Evolutionary conservation across 1,284 basidiomycete genomes (phyloP).

Genomic region (Ceratobasidium sp.): DNA sequence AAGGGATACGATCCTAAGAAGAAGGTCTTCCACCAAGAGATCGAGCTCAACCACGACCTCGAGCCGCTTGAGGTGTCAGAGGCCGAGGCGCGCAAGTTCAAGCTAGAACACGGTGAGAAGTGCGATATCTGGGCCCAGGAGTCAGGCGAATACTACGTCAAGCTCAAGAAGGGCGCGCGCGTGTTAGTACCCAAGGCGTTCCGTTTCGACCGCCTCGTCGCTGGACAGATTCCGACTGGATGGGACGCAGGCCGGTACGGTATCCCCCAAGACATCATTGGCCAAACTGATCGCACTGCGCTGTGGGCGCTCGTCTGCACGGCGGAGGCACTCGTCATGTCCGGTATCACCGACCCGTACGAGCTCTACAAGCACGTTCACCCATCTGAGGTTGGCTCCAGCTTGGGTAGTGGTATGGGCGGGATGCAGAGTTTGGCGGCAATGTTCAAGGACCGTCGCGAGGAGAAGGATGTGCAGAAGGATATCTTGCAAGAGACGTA

Average conservation of each 20-base stretch:
- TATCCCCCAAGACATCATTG: slow-evolving; percentile 96
- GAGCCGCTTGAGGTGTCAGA: slow-evolving; percentile 94
- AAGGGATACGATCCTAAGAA: slow-evolving; percentile 96
- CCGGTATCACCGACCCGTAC: slow-evolving; percentile 97
- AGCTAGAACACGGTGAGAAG: slow-evolving; percentile 94
- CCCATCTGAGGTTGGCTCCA: slow-evolving; percentile 92
- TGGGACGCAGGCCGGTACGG: slow-evolving; percentile 97
- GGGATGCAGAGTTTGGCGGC: slow-evolving; percentile 85
- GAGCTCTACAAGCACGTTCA: slow-evolving; percentile 97
- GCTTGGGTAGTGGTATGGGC: slow-evolving; percentile 96
- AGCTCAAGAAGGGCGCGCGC: slow-evolving; percentile 98
- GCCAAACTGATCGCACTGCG: slow-evolving; percentile 92
- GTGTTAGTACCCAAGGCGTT: slow-evolving; percentile 94
- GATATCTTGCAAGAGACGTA: slow-evolving; percentile 98
- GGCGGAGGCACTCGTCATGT: slow-evolving; percentile 94
- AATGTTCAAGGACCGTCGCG: slow-evolving; percentile 99
- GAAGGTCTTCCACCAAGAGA: slow-evolving; percentile 96
- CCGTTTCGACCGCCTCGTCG: slow-evolving; percentile 92
- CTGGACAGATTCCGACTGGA: slow-evolving; percentile 95
- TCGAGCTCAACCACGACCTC: slow-evolving; percentile 95
- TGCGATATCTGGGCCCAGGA: slow-evolving; percentile 93
- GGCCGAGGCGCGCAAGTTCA: slow-evolving; percentile 93
- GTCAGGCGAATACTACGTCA: slow-evolving; percentile 93
- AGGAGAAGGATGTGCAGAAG: slow-evolving; percentile 97
- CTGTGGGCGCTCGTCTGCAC: slow-evolving; percentile 96